Percentiles rank a stretch among this genome's conserved stretches.
These are phyloP conservation scores for Jaapia argillacea DNA, from an alignment of 768 basidiomycete genomes.

Conservation along the genomic window DNA sequence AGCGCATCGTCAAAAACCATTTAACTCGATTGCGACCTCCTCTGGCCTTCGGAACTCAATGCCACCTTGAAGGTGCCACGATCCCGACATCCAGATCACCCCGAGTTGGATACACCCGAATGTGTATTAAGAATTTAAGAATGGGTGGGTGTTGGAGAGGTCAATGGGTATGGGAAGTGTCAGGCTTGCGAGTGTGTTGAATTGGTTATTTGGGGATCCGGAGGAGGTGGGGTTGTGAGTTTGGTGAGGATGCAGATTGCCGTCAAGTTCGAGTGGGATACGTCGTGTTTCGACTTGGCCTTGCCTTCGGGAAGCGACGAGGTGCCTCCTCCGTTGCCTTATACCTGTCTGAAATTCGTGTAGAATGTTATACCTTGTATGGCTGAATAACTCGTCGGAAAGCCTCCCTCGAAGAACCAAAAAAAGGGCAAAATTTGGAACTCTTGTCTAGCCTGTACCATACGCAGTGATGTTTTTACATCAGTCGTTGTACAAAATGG, in stretches of 20 bases:
- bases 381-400: no score
- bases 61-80: slow-evolving; percentile 20
- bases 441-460: no score
- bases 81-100: slow-evolving; percentile 16
- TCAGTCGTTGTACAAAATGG: no score
- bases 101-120: slow-evolving; percentile 70
- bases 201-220: slow-evolving; percentile 51
- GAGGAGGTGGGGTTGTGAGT: slow-evolving; percentile 6
- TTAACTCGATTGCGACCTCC: slow-evolving; percentile 69
- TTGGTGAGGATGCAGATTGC: background rate
- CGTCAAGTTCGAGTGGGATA: background rate
- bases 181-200: slow-evolving; percentile 75
- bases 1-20: slow-evolving; percentile 68
- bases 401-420: no score
- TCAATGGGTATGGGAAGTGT: slow-evolving; percentile 77
- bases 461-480: no score
- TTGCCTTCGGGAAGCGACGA: background rate
- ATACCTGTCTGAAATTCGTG: background rate
- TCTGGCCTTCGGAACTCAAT: slow-evolving; percentile 72
- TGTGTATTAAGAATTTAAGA: slow-evolving; percentile 64
- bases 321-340: background rate
- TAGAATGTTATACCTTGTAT: no score
- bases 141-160: slow-evolving; percentile 68
- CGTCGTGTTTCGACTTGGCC: no score
- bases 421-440: no score